Base-by-base conservation (phyloP, 805 yeast genomes). In the Saccharomycopsis fibuligera region DNA sequence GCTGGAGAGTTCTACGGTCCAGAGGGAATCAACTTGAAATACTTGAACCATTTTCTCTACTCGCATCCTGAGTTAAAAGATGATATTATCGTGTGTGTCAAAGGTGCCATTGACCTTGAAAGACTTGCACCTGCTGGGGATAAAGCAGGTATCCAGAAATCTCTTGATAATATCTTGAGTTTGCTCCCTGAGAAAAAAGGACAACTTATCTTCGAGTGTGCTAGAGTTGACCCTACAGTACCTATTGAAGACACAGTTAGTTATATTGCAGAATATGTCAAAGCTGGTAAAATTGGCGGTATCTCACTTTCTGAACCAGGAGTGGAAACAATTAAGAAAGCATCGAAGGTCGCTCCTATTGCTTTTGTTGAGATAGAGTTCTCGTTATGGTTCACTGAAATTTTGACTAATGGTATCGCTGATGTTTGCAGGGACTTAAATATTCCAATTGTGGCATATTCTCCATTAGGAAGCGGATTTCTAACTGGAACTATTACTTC, bases 391-490 rank as follows among this genome's bases (percentile, higher is more conserved):
- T 63, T 79, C n/a, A 74, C 77, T 40, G 86, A 83, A n/a, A 74
- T 82, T 35, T 59, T 79, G 41, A 50, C 61, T 2, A 79, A 84
- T 60, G 96, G 91, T 1, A 71, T 84, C 19, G 74, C 81, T 53
- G 76, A 72, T 2, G 72, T 75, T 4, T 78, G 83, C 54, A 72
- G 75, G 19, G 78, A 81, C 53, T 64, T 72, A 29, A 70, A 70
- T 14, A 75, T 89, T 48, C 83, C 93, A 12, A 69, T 86, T 29
- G 69, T 86, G 49, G 86, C 89, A 23, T 89, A 89, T 65, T 83
- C 95, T 27, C 96, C 96, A 27, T 70, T 89, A 48, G 83, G 89
- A 8, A 74, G 86, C 58, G 96, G 96, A 1, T 68, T 82, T 51
- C 70, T 89, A 47, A 81, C 91, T 2, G 95, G 93, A 49, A 54